These are phyloP conservation scores for Thalia dealbata DNA, from an alignment of 176 grass and related monocot species.

Conservation along the genomic window DNA sequence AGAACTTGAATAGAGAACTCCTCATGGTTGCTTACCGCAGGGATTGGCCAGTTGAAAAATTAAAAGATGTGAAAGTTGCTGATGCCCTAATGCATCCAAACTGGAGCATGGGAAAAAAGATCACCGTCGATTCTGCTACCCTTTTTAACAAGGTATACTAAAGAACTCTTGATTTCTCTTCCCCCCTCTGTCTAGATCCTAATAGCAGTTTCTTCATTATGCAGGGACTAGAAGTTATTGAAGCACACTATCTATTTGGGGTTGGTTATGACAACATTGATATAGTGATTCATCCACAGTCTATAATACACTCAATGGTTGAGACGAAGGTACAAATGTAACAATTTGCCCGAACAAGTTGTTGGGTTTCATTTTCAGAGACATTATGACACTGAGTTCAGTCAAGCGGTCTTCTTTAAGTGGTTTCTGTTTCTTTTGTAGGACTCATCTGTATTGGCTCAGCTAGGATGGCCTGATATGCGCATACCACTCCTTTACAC, in stretches of 20 bases:
- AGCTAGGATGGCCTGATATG: slow-evolving; percentile 96
- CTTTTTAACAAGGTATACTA: slow-evolving; percentile 83
- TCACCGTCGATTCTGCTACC: slow-evolving; percentile 98
- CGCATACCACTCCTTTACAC: slow-evolving; percentile 88
- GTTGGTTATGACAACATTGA: slow-evolving; percentile 91
- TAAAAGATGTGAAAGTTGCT: slow-evolving; percentile 89
- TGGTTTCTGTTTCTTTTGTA: slow-evolving; percentile 20
- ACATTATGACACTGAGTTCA: slow-evolving; percentile 5
- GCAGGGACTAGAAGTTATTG: slow-evolving; percentile 97
- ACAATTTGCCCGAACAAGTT: no score
- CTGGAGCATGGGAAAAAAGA: slow-evolving; percentile 98
- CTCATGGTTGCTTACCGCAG: slow-evolving; percentile 28
- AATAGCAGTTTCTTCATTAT: slow-evolving; percentile 5
- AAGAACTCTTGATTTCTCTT: neutral
- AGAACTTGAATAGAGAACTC: neutral
- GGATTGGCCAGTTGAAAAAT: slow-evolving; percentile 80
- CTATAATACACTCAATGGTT: slow-evolving; percentile 98
- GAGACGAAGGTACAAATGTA: slow-evolving; percentile 72
- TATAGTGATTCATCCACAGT: slow-evolving; percentile 91
- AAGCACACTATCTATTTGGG: slow-evolving; percentile 97
- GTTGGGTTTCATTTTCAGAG: neutral
- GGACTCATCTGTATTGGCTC: slow-evolving; percentile 91
- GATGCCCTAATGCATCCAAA: slow-evolving; percentile 96
- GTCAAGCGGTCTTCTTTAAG: neutral
- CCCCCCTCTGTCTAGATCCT: neutral